Evolutionary conservation across 345 rosid species (phyloP).

Genomic region (Cardamine chenopodiifolia): DNA sequence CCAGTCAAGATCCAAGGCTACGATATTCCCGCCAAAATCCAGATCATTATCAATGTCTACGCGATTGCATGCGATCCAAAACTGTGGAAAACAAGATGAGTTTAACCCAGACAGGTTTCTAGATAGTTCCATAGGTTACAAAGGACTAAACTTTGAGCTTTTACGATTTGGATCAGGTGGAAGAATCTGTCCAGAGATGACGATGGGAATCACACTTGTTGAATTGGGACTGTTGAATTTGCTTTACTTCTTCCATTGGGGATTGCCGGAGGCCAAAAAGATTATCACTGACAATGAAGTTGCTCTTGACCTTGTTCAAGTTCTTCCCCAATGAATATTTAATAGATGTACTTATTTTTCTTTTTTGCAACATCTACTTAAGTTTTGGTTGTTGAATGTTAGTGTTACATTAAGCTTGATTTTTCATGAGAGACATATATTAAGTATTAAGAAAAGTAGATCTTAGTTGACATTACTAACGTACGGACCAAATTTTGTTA

Average conservation of each 20-base stretch:
- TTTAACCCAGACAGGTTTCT: constrained; percentile 62
- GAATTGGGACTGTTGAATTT: constrained; percentile 36
- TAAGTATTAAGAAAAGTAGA: background rate
- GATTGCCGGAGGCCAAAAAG: background rate
- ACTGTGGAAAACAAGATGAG: too few species aligned
- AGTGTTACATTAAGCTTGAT: constrained; percentile 5
- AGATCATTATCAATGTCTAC: too few species aligned
- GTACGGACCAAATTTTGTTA: background rate
- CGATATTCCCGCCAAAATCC: too few species aligned
- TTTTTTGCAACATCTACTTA: background rate
- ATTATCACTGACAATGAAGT: background rate
- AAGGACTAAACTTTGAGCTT: constrained; percentile 52
- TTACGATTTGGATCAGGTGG: constrained; percentile 63
- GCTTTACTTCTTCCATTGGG: too few species aligned
- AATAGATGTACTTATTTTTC: background rate
- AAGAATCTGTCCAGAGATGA: constrained; percentile 58
- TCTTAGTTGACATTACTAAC: background rate
- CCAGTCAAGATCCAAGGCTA: too few species aligned
- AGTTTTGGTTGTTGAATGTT: background rate
- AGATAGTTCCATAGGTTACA: constrained; percentile 46
- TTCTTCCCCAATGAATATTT: constrained; percentile 10
- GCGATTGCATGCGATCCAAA: too few species aligned
- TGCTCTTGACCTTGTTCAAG: constrained; percentile 26
- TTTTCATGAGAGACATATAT: background rate
- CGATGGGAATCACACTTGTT: constrained; percentile 29